Evolutionary conservation across 2,329 filamentous ascomycete genomes (phyloP).

Genomic region (Orbilia javanica): DNA sequence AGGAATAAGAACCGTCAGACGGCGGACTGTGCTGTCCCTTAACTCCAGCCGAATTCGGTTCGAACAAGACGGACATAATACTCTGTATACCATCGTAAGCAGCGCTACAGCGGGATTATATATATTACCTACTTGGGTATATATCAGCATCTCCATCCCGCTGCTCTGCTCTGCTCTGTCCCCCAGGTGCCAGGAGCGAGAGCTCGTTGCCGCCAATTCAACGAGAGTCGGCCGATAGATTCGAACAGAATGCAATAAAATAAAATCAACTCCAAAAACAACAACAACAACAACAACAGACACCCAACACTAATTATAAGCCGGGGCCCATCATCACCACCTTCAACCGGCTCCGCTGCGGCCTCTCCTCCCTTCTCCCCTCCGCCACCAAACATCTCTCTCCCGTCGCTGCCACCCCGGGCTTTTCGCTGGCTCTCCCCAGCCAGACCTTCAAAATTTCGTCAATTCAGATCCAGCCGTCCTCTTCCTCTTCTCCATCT

Average conservation of each 20-base stretch:
- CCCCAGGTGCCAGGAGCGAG: no score
- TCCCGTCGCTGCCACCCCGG: constrained; percentile 6
- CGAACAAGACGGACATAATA: no score
- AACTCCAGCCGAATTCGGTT: no score
- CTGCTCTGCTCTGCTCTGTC: no score
- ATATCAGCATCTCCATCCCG: no score
- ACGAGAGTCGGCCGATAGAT: no score
- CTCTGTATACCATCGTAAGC: no score
- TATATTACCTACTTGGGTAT: background rate
- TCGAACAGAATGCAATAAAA: background rate
- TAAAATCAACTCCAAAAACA: background rate
- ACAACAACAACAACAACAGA: background rate
- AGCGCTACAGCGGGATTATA: no score
- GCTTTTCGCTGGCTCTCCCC: constrained; percentile 40
- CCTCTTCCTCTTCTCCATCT: constrained; percentile 29
- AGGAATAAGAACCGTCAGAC: background rate
- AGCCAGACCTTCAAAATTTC: constrained; percentile 58
- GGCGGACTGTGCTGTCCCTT: no score
- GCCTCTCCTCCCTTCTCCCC: constrained; percentile 1
- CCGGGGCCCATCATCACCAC: constrained; percentile 32
- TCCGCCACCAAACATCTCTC: background rate
- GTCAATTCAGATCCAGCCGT: constrained; percentile 46
- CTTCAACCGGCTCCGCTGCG: constrained; percentile 1
- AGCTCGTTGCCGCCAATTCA: no score
- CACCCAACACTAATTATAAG: background rate